Evolutionary conservation across 2,329 filamentous ascomycete genomes (phyloP), one percentile per base, ranked within the genome.

Genomic region (Bipolaris gigantea): DNA sequence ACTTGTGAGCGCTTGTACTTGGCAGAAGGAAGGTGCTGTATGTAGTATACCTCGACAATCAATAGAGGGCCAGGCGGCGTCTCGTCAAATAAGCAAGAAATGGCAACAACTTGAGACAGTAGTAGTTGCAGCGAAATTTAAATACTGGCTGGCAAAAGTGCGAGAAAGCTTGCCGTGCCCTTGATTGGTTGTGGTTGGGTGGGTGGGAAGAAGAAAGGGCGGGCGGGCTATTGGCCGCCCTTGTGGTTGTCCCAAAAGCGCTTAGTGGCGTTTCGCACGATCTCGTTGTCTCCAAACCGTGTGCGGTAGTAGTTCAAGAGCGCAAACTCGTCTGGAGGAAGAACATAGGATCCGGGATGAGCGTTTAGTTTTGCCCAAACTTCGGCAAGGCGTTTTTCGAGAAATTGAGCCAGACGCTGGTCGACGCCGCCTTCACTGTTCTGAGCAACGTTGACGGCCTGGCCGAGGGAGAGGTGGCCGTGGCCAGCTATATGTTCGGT

Each of bases 291-390:
- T 27, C 77, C 72, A 68, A 88, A 91, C 9, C 87, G 83, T 58
- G 82, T 75, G 58, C 89, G 87, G 73, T 89, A 93, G 74, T 88
- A 93, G 78, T 94, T 95, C 83, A 95, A 92, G 56, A 95, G 81
- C 50, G 89, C 85, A 67, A 94, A 95, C 75, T 96, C 90, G 73
- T 90, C 85, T 58, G 82, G 80, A 32, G 80, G 85, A 78, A 95
- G 85, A 60, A 94, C 75, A 73, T 93, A 95, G n/a, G 79, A 79
- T 46, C 83, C 76, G 1, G 89, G 89, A 30, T 87, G 78, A 3
- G 79, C 78, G 64, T 86, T 76, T 52, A 95, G 81, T 63, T 84
- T 86, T 39, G 69, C 71, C 89, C 89, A 93, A 59, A 92, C 83
- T 58, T 83, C 78, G 1, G 76, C 69, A 45, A 76, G 61, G 46